Base-by-base conservation (phyloP, 2,329 filamentous ascomycete species). In the Ascochyta viciae-villosae region DNA sequence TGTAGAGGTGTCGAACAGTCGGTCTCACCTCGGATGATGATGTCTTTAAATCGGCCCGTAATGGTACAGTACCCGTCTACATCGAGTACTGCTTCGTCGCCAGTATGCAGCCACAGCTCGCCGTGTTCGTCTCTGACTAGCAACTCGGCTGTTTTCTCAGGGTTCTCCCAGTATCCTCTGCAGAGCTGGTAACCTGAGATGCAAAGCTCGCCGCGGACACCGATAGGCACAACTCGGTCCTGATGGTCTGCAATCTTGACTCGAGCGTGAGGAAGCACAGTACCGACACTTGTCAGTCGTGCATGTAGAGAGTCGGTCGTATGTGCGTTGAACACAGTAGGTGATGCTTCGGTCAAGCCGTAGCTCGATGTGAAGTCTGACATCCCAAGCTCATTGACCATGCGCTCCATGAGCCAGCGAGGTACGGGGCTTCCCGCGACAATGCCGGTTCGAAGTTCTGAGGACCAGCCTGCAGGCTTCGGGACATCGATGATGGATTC, bases 281-380 rank as follows among this genome's bases (percentile, higher is more conserved):
- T 89, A 3, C 90, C 90, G 0, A 93, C 91, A 0, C 89, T 92
- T 2, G 84, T 86, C 24, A 93, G 79, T 34, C 89, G 82, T 35
- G 81, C 82, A 60, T 87, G 80, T 45, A 92, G 83, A 1, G 85
- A 83, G 72, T 93, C 90, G 55, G 89, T 85, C 0, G 88, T 90
- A 67, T 89, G 88, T 10, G 90, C 88, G 65, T 92, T 93, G 80
- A 93, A 93, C 75, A 89, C 90, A 0, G 89, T 92, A 0, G 90
- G 90, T 2, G 86, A 89, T 0, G 90, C 88, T 77, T 94, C 90
- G 0, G 91, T 94, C 40, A 94, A 80, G 1, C 89, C 79, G 50
- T 80, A 81, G 50, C 74, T 77, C 19, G 72, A 78, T 5, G 78
- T 85, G 54, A 91, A 91, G 71, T 91, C 87, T 8, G 81, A 83